Evolutionary conservation across 2,329 filamentous ascomycete species (phyloP).

Genomic region (Ceratocystiopsis sp.): DNA sequence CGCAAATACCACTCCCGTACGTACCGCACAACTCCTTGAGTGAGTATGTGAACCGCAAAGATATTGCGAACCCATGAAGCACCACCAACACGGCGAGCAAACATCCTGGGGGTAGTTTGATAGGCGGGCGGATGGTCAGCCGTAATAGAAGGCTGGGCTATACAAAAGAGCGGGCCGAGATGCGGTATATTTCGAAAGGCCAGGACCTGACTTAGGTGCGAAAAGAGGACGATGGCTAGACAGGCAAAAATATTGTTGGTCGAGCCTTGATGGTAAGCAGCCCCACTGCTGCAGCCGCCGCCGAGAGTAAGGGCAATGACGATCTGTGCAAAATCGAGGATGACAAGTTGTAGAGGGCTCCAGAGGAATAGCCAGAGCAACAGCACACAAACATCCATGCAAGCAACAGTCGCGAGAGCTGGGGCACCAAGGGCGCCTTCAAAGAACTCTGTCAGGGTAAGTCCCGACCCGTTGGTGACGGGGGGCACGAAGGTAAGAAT

Average conservation of each 20-base stretch:
- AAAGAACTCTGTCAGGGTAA: conserved; percentile 81
- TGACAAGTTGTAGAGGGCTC: conserved; percentile 73
- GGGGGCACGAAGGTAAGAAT: conserved; percentile 84
- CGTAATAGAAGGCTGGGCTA: conserved; percentile 16
- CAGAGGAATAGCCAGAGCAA: conserved; percentile 77
- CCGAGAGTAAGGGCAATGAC: conserved; percentile 85
- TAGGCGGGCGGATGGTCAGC: conserved; percentile 30
- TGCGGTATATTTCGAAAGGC: conserved; percentile 22
- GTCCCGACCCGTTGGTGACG: conserved; percentile 56
- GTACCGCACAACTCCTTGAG: conserved; percentile 54
- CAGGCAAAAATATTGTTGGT: conserved; percentile 57
- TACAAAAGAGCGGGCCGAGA: conserved; percentile 13
- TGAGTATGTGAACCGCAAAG: conserved; percentile 57
- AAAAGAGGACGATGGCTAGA: conserved; percentile 46
- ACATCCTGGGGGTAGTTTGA: conserved; percentile 25
- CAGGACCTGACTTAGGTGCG: conserved; percentile 25
- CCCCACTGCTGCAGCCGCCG: conserved; percentile 38
- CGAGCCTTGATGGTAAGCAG: conserved; percentile 45
- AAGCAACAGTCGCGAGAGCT: conserved; percentile 66
- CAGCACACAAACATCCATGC: conserved; percentile 70
- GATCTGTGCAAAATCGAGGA: conserved; percentile 79
- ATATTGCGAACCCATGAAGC: conserved; percentile 52
- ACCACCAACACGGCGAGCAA: conserved; percentile 36
- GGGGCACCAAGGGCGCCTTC: conserved; percentile 75
- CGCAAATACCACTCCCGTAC: conserved; percentile 52